Percentiles rank a stretch among this genome's conserved stretches.
Evolutionary conservation across 73 alveolate genomes (phyloP).

Genomic region (Paraurostyla sp.): DNA sequence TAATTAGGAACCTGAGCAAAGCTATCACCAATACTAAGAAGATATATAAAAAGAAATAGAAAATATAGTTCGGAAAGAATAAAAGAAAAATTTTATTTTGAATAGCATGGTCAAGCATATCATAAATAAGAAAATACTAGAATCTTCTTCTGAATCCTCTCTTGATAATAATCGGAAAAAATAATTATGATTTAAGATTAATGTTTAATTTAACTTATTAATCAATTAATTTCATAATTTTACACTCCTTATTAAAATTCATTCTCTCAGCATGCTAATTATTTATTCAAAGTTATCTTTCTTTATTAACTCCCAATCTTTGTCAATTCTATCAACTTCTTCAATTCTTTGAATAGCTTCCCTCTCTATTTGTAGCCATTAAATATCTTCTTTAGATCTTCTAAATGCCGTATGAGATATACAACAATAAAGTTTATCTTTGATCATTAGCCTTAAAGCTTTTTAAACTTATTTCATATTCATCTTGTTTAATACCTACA

Average conservation of each 20-base stretch:
- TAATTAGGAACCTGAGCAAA: too few relatives aligned
- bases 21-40: too few relatives aligned
- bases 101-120: too few relatives aligned
- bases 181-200: too few relatives aligned
- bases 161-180: too few relatives aligned
- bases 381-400: not conserved
- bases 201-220: too few relatives aligned
- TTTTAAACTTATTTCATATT: not conserved
- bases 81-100: too few relatives aligned
- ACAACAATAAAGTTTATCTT: slow-evolving; percentile 37
- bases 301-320: not conserved
- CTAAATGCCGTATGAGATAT: not conserved
- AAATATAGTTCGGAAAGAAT: too few relatives aligned
- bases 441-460: not conserved
- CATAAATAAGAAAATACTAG: too few relatives aligned
- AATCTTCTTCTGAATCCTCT: too few relatives aligned
- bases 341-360: not conserved
- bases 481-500: not conserved
- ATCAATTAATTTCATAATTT: too few relatives aligned
- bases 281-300: not conserved
- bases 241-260: not conserved
- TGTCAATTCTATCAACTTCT: not conserved
- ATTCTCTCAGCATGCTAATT: not conserved
- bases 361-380: slow-evolving; percentile 14
- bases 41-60: too few relatives aligned